These are phyloP conservation scores for Leccinum subgranulosum DNA, from an alignment of 768 basidiomycete species.

Conservation along the genomic window DNA sequence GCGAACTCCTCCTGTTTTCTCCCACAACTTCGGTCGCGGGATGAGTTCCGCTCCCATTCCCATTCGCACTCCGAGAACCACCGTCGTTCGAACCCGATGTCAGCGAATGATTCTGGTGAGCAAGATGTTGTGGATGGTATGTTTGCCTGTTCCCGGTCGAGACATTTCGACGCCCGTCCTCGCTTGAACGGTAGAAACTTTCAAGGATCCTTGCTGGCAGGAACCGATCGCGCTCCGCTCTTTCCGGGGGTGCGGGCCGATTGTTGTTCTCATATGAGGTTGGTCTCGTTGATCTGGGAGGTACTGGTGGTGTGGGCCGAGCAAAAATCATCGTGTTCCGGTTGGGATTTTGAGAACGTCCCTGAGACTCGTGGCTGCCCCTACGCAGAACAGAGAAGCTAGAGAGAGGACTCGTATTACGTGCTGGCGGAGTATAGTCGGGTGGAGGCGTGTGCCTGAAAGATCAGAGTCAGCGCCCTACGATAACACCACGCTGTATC, in stretches of 20 bases:
- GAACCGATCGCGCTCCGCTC: constrained; percentile 26
- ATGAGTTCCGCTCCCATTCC: constrained; percentile 9
- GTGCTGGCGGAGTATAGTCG: constrained; percentile 19
- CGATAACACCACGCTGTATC: not conserved
- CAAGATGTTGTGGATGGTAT: constrained; percentile 6
- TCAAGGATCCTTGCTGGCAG: constrained; percentile 21
- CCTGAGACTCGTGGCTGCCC: constrained; percentile 7
- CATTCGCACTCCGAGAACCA: constrained; percentile 3
- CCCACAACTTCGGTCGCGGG: constrained; percentile 4
- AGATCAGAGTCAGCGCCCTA: constrained; percentile 1
- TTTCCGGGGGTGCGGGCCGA: constrained; percentile 10
- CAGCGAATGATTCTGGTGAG: constrained; percentile 2
- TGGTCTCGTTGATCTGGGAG: constrained; percentile 10
- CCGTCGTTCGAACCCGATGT: not conserved
- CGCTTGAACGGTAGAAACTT: constrained; percentile 20
- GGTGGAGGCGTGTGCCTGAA: constrained; percentile 25
- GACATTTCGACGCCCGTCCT: constrained; percentile 23
- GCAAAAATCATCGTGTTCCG: constrained; percentile 11
- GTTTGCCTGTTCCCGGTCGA: constrained; percentile 6
- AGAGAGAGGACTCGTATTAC: constrained; percentile 15
- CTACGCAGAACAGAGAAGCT: constrained; percentile 16
- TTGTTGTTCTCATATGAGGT: constrained; percentile 14
- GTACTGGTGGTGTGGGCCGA: constrained; percentile 6
- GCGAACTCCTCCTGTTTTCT: constrained; percentile 18
- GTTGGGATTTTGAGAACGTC: constrained; percentile 8